Evolutionary conservation across 805 yeast species (phyloP), one percentile per base, ranked within the genome.

Genomic region (Kazachstania taianensis): DNA sequence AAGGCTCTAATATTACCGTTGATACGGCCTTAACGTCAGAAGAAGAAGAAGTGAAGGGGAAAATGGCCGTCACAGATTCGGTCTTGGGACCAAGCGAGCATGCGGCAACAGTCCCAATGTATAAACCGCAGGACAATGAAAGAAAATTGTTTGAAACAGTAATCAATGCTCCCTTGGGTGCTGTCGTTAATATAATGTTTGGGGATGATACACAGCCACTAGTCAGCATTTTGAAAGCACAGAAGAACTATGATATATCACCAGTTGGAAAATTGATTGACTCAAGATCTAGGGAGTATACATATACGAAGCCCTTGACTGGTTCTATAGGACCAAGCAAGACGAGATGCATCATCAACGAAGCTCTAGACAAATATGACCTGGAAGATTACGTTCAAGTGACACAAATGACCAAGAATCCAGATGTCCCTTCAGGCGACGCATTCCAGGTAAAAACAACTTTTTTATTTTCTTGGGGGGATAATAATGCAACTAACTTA

Each of bases 351-450:
- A 53, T 65, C 13, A 77, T 81, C 32, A 64, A 67, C 4, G 94
- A 82, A 49, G 66, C 66, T 2, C 50, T 81, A 13, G 73, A 75
- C 20, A 63, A 68, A 29, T 62, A 52, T 37, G 77, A 80, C 47
- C 63, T 71, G 14, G 63, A 69, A 5, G 59, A 63, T 18, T 60
- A 53, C 38, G 63, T 75, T 16, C 62, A 65, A 20, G 72, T 76
- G 2, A 64, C 69, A 3, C 82, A 78, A 44, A 53, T 64, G 1
- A 75, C 86, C 0, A 70, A 67, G 33, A 78, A 85, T 0, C 94
- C 92, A 0, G 92, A 81, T 59, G 84, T 81, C n/a, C 94, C 94
- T 0, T 75, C 81, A 23, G 92, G 94, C 6, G 69, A 65, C 43
- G 64, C 80, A 0, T 82, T 82, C 45, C 65, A 68, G 32, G 80